Evolutionary conservation across 495 filamentous ascomycete species (phyloP), one percentile per base, ranked within the genome.

Genomic region (Massariosphaeria phaeospora): DNA sequence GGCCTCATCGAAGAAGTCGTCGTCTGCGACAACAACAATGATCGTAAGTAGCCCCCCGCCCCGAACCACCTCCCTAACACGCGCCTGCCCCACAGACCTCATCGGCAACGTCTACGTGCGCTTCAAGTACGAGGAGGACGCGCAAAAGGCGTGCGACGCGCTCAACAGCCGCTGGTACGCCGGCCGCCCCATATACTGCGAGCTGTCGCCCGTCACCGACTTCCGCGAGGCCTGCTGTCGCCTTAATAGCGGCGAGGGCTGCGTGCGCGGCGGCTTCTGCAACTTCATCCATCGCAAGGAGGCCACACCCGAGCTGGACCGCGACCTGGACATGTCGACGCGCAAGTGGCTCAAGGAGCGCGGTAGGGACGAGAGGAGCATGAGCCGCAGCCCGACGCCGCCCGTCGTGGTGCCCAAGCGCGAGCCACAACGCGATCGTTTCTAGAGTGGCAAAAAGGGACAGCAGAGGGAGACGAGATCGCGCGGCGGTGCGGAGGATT

Each of bases 201-300:
- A 98, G 68, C 73, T 98, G 46, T 88, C 83, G 44, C 93, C 93
- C 65, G 93, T 98, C 18, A 98, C 93, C 35, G 93, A 98, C 76
- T 98, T 98, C 74, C 81, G 93, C 66, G 93, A 98, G 78, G 93
- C 93, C 1, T 98, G 93, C 71, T 98, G 93, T 73, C 79, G 93
- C 40, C 76, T 97, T 44, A 98, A 98, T 68, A 85, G 80, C 36
- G 93, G 91, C 33, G 93, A 97, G 68, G 93, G 93, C 2, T 98
- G 93, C 73, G 91, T 96, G 17, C 76, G 93, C 51, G 94, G 90
- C 34, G 93, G 93, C 1, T 97, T 97, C 74, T 98, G 93, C 78
- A 98, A 98, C 68, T 98, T 98, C 71, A 98, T 98, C 51, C 93
- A 98, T 65, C 80, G 93, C 50, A 97, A 97, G 76, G 91, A 97